These are phyloP conservation scores for Xylariaceae sp. DNA, from an alignment of 2,329 filamentous ascomycete genomes.

Conservation along the genomic window DNA sequence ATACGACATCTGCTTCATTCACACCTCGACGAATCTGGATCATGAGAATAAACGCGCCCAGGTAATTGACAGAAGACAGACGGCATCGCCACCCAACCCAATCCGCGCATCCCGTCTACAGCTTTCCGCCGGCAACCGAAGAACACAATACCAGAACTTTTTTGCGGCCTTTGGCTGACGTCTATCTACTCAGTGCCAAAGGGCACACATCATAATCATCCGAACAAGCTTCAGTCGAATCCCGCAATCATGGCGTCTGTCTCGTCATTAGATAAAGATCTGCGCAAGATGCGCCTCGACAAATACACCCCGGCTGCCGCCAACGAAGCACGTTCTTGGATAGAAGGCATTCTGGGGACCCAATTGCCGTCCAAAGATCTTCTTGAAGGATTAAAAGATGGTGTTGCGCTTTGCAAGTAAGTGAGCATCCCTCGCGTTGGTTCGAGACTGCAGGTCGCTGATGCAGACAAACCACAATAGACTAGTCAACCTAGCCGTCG, in stretches of 20 bases:
- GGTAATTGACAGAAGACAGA: too few relatives aligned
- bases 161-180: too few relatives aligned
- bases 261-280: constrained; percentile 87
- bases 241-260: constrained; percentile 86
- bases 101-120: too few relatives aligned
- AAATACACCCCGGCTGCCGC: constrained; percentile 90
- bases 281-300: constrained; percentile 87
- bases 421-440: constrained; percentile 27
- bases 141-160: too few relatives aligned
- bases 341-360: constrained; percentile 75
- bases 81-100: too few relatives aligned
- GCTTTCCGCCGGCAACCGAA: too few relatives aligned
- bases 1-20: too few relatives aligned
- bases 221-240: too few relatives aligned
- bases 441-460: constrained; percentile 1
- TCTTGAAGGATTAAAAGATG: constrained; percentile 83
- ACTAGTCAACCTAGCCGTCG: constrained; percentile 75
- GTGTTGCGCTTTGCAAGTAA: constrained; percentile 87
- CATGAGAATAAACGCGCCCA: too few relatives aligned
- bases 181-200: too few relatives aligned
- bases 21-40: too few relatives aligned
- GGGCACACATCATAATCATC: too few relatives aligned
- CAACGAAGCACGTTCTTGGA: constrained; percentile 80
- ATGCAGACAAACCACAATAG: constrained; percentile 40
- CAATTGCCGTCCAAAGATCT: constrained; percentile 70